Base-by-base conservation (phyloP, 1,284 basidiomycete genomes). In the Pseudozyma sp. region DNA sequence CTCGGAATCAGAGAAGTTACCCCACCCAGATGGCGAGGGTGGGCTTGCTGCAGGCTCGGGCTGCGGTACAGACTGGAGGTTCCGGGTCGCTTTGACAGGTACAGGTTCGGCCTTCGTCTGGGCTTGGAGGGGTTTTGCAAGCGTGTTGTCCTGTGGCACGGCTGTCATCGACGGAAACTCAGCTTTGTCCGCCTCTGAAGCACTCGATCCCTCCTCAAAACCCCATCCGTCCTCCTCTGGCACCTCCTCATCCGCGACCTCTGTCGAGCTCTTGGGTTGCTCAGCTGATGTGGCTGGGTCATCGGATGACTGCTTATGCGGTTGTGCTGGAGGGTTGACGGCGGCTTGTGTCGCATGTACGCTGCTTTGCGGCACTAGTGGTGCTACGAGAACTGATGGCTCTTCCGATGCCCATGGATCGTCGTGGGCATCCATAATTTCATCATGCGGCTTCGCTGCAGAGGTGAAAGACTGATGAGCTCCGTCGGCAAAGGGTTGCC, bases 211-310 rank as follows among this genome's bases (percentile, higher is more conserved):
- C 6, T 71, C 69, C 18, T 71, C 69, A 16, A 74, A 74, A 7
- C n/a, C 71, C 71, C 71, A 74, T 3, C 61, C 71, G 25, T 74
- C 71, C 25, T 52, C 56, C 8, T 64, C 66, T 16, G 52, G 56
- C 39, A 61, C 71, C 14, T 56, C 45, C n/a, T 39, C 53, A 19
- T 47, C 19, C 0, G 40, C 18, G 10, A 31, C 31, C 13, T 2
- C 53, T 2, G 31, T 13, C 52, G 18, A 14, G 40, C 25, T 31
- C 25, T 31, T 2, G 25, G 7, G 19, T n/a, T 25, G 16, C 14
- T 40, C 13, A 9, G 38, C 3, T 11, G 5, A 13, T 18, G 19
- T 19, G 5, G 45, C 45, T 47, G 25, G 21, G 19, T 10, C 45
- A 5, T 47, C 19, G 18, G 45, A 40, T 40, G 8, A 12, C 16